Evolutionary conservation across 225 moss, liverwort and hornwort genomes (phyloP), one percentile per base, ranked within the genome.

Genomic region (Polytrichum formosum): DNA sequence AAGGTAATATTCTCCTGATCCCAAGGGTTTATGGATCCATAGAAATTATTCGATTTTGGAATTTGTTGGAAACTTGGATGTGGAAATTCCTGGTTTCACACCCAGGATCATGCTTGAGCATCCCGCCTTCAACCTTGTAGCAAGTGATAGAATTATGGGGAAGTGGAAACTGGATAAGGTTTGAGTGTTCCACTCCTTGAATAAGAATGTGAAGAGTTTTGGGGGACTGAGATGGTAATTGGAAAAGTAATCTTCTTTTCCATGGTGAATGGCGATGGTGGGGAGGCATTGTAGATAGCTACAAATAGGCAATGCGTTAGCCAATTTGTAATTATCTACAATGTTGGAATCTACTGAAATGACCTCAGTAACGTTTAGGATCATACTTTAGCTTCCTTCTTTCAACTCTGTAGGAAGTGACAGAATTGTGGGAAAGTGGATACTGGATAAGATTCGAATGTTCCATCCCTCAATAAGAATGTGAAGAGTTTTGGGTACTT

Each of bases 1-100:
- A 84, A 60, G 89, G 95, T 95, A 21, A 58, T 20, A 21, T 58
- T 58, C 21, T 22, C 58, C 28, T 33, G 19, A 7, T 53, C 4
- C 23, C 17, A 20, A 20, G 4, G 58, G 58, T 29, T 21, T 59
- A 28, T 28, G 17, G 7, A 9, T 53, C 53, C 22, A 55, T 21
- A 21, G 64, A 9, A 20, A 23, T n/a, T 5, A 46, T 58, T 58
- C 20, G 16, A 55, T 19, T 26, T 35, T 30, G 22, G 18, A 26
- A 6, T 31, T n/a, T 30, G 7, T n/a, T 17, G 19, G 6, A 70
- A 16, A 54, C 25, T 16, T 25, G 13, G 46, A 2, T 46, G 46
- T 35, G 54, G 58, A n/a, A 23, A 6, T 58, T 58, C 6, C 21
- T 20, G 7, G 58, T 20, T 6, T 22, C 9, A 7, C 58, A 58